Conservation (phyloP, 2,329 filamentous ascomycete species). For the Alternaria burnsii region DNA sequence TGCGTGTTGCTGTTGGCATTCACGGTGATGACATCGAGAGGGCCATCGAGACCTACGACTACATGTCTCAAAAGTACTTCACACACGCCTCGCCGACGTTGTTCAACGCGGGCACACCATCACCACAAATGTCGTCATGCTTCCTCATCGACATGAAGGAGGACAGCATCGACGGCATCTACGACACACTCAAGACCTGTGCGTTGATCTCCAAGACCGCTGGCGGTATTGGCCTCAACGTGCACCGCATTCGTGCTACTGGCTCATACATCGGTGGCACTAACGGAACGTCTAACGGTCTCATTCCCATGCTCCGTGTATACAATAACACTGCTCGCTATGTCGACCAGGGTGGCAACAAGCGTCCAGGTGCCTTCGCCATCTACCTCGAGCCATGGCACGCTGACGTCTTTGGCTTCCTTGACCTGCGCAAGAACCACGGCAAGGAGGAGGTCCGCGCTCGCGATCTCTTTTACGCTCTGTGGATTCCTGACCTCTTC, state of each 20-base stretch:
- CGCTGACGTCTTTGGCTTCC: conserved; percentile 95
- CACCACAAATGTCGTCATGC: conserved; percentile 94
- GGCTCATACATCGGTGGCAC: conserved; percentile 98
- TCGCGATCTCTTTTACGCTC: conserved; percentile 94
- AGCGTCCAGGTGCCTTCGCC: conserved; percentile 96
- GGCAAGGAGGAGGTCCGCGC: conserved; percentile 98
- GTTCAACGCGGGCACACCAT: conserved; percentile 96
- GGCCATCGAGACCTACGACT: conserved; percentile 96
- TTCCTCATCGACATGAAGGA: conserved; percentile 99
- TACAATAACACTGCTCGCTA: conserved; percentile 99
- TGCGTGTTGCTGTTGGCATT: conserved; percentile 97
- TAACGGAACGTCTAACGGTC: conserved; percentile 96
- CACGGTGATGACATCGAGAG: conserved; percentile 95
- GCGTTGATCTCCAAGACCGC: conserved; percentile 99
- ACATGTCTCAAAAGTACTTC: conserved; percentile 99
- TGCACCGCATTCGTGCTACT: conserved; percentile 95
- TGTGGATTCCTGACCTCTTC: conserved; percentile 99
- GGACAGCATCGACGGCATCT: conserved; percentile 98
- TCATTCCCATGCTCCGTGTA: conserved; percentile 96
- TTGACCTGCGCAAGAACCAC: conserved; percentile 98
- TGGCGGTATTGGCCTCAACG: conserved; percentile 95
- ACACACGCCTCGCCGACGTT: conserved; percentile 97
- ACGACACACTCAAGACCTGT: conserved; percentile 98
- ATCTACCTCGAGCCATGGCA: conserved; percentile 99
- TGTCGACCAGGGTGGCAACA: conserved; percentile 98